Percentiles rank a stretch among this genome's conserved stretches.
Evolutionary conservation across 1,284 basidiomycete species (phyloP).

Genomic region (Puccinia novopanici): DNA sequence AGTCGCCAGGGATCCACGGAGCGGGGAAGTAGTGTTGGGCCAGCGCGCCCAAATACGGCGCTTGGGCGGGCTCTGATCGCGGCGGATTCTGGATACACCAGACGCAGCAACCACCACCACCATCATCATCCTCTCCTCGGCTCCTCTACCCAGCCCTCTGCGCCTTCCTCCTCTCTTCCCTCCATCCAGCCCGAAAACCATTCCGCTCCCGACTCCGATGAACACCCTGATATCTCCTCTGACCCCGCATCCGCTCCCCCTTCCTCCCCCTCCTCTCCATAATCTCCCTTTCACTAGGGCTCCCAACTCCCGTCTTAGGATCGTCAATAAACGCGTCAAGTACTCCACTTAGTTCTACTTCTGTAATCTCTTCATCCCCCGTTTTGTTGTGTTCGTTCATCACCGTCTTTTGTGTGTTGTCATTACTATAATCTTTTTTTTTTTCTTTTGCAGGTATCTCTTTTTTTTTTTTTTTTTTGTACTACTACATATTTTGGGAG

Average conservation of each 20-base stretch:
- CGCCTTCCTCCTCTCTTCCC: not conserved
- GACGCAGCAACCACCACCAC: not conserved
- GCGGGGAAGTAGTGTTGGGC: not conserved
- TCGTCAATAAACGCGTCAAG: not conserved
- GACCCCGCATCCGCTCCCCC: not conserved
- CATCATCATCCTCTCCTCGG: not conserved
- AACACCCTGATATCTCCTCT: not conserved
- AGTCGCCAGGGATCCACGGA: not conserved
- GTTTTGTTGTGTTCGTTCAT: not conserved
- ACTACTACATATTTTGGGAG: too few species aligned
- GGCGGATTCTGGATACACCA: not conserved
- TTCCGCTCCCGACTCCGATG: not conserved
- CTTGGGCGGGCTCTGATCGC: not conserved
- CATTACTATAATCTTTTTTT: not conserved
- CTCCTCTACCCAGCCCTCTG: not conserved
- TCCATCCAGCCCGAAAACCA: not conserved
- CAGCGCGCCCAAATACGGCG: not conserved
- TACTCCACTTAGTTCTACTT: not conserved
- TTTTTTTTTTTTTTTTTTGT: too few species aligned
- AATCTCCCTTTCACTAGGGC: not conserved
- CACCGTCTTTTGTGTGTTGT: not conserved
- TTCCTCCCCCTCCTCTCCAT: not conserved
- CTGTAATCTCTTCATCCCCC: not conserved
- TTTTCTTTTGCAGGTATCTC: not conserved
- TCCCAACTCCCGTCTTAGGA: slow-evolving; percentile 5